Evolutionary conservation across 495 filamentous ascomycete genomes (phyloP).

Genomic region (Acidiella bohemica): DNA sequence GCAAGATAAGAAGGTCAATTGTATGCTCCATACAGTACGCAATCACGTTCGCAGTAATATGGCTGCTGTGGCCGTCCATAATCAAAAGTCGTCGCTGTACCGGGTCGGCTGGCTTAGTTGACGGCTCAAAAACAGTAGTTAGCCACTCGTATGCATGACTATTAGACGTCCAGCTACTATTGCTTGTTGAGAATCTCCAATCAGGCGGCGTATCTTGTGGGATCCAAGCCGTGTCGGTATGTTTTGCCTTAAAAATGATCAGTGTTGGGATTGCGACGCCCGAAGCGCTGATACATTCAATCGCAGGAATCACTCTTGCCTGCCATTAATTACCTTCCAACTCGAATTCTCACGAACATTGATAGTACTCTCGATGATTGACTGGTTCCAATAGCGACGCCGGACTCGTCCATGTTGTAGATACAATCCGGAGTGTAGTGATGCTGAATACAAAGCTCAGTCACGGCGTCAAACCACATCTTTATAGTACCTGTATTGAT

Average conservation of each 20-base stretch:
- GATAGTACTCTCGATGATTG: constrained; percentile 5
- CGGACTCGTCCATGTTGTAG: constrained; percentile 8
- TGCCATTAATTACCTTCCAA: constrained; percentile 7
- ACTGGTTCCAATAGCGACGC: neutral
- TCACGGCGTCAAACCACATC: constrained; percentile 8
- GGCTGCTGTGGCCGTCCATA: constrained; percentile 15
- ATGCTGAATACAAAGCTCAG: constrained; percentile 2
- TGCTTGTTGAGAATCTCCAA: constrained; percentile 10
- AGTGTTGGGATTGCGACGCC: constrained; percentile 8
- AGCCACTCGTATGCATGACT: constrained; percentile 9
- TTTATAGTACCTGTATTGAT: neutral
- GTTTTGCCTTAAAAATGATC: constrained; percentile 16
- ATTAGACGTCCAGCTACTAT: constrained; percentile 11
- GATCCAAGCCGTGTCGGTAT: constrained; percentile 7
- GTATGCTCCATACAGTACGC: constrained; percentile 7
- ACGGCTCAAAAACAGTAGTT: constrained; percentile 5
- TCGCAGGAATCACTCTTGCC: constrained; percentile 15
- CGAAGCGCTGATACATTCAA: constrained; percentile 11
- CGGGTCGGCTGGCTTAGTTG: neutral
- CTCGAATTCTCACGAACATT: constrained; percentile 5
- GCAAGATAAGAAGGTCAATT: constrained; percentile 14
- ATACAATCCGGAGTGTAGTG: constrained; percentile 2
- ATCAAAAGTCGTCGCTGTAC: constrained; percentile 4
- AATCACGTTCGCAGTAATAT: constrained; percentile 12
- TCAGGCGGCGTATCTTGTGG: neutral